Base-by-base conservation (phyloP, 2,329 filamentous ascomycete species). In the Colletotrichum sojae region DNA sequence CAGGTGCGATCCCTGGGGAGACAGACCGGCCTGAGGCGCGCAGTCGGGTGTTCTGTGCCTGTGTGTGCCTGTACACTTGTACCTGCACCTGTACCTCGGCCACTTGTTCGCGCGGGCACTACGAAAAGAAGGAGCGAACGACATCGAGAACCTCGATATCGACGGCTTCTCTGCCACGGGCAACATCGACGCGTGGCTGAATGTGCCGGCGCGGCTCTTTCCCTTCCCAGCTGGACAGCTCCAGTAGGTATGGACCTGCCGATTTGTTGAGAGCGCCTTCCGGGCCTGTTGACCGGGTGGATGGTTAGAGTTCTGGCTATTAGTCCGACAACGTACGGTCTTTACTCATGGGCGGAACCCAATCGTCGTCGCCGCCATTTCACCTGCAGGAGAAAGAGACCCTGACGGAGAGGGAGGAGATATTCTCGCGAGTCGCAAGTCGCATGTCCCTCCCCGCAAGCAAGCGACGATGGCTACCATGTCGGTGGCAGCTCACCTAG, bases 381-480 rank as follows among this genome's bases (percentile, higher is more conserved):
- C 3, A 36, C 31, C 31, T 36, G 31, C 31, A 36, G 31, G 31
- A 36, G 31, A 36, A 36, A 36, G 31, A 36, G 31, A 36, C 31
- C 31, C 31, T 36, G 52, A 36, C 27, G 20, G n/a, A 27, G n/a
- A 40, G 52, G 15, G 31, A 40, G n/a, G 18, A 45, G 13, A 56
- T 36, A 36, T 10, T 36, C 31, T 36, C 31, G 31, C 31, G 31
- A 36, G 31, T 36, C 31, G 31, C 31, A 36, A 36, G 31, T 36
- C 31, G 31, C 31, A 10, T 36, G 48, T 58, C 20, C 20, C 39
- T 69, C 55, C 67, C 62, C 62, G 49, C 62, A 60, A 67, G 52
- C 63, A 69, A 58, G 43, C 62, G 22, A 49, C n/a, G 46, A 5
- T 18, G 20, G 20, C 58, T 61, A 69, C 60, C 62, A 51, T 53